These are phyloP conservation scores for Plasmodium chabaudi DNA, from an alignment of 169 alveolate species.

Conservation along the genomic window DNA sequence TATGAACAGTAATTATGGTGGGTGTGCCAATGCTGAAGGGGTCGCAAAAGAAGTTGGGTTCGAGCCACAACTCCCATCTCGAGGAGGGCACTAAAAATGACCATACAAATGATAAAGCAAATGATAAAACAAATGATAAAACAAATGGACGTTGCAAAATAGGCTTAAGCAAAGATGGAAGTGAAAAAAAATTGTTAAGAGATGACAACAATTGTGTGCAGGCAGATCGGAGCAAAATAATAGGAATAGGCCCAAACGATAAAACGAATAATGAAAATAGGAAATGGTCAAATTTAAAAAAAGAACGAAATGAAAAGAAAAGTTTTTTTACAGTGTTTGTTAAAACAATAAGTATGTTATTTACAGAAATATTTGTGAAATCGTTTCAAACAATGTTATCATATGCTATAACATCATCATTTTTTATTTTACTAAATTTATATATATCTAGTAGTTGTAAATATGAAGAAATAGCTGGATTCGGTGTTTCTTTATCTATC, in stretches of 20 bases:
- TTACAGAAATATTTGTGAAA: conserved; percentile 8
- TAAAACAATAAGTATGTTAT: conserved; percentile 16
- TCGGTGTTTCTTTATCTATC: conserved; percentile 20
- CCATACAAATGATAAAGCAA: no score
- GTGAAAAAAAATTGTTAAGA: no score
- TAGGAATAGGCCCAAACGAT: not conserved
- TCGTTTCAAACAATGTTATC: conserved; percentile 55
- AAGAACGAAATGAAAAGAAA: not conserved
- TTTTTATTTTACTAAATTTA: conserved; percentile 32
- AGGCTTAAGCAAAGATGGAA: no score
- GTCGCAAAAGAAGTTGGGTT: no score
- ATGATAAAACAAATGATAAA: no score
- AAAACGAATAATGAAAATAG: not conserved
- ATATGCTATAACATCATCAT: conserved; percentile 34
- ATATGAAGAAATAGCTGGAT: conserved; percentile 57
- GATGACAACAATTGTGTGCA: no score
- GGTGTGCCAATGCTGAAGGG: no score
- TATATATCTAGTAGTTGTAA: conserved; percentile 16
- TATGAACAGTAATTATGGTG: no score
- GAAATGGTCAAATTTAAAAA: not conserved
- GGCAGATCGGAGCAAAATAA: no score
- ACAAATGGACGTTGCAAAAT: no score
- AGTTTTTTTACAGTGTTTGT: not conserved
- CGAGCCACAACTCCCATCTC: no score
- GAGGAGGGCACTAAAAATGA: no score